phyloP scores from a whole-genome alignment of 257 asterid species.

The Apocynum venetum region DNA sequence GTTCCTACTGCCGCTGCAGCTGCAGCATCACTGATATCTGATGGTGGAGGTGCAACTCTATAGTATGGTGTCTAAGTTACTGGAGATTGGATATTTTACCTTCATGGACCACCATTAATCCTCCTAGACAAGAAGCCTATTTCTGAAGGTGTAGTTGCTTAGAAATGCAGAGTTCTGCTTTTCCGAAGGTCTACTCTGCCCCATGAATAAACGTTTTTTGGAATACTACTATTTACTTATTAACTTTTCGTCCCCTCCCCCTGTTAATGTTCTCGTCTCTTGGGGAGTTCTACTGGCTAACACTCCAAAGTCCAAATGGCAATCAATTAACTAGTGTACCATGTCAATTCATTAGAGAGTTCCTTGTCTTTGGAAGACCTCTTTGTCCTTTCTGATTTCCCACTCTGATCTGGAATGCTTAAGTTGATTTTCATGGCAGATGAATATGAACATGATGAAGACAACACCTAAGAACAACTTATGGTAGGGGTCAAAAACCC shows the following conservation, averaged over 20 bases:
- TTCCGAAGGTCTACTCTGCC: background rate
- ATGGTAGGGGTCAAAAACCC: background rate
- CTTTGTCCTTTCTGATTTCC: background rate
- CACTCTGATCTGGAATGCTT: background rate
- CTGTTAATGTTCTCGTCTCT: background rate
- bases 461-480: background rate
- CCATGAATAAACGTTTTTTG: background rate
- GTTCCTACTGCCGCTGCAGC: conserved; percentile 98
- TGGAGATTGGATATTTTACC: background rate
- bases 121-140: background rate
- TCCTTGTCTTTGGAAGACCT: background rate
- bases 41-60: conserved; percentile 76
- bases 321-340: background rate
- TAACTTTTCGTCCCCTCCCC: background rate
- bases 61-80: conserved; percentile 14
- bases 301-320: too few species aligned
- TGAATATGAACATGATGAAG: background rate
- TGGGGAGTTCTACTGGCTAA: background rate
- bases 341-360: background rate
- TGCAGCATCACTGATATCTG: conserved; percentile 92
- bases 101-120: background rate
- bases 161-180: background rate
- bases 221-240: background rate
- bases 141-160: background rate
- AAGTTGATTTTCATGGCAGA: background rate